Evolutionary conservation across 805 yeast species (phyloP).

Genomic region (Pichia eremophila): DNA sequence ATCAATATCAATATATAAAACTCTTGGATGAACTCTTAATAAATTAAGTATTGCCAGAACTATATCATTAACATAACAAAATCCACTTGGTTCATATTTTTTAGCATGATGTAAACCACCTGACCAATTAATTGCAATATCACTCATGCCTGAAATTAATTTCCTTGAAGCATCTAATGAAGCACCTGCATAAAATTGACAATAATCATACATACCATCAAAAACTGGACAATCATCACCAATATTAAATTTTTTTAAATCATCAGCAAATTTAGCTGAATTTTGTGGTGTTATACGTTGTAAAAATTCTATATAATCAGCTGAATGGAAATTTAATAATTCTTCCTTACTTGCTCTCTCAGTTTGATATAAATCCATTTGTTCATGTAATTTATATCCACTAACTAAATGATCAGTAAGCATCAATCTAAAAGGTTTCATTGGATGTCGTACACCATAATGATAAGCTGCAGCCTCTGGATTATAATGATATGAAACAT

Average conservation of each 20-base stretch:
- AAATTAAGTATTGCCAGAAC: conserved; percentile 81
- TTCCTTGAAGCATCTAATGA: conserved; percentile 88
- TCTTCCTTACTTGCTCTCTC: conserved; percentile 76
- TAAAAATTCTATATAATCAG: conserved; percentile 75
- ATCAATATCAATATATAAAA: conserved; percentile 87
- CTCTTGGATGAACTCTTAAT: conserved; percentile 83
- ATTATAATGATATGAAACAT: conserved; percentile 84
- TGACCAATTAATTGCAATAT: conserved; percentile 91
- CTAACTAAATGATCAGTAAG: conserved; percentile 86
- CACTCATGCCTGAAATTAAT: conserved; percentile 76
- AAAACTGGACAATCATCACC: conserved; percentile 94
- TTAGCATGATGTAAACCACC: conserved; percentile 98
- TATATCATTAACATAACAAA: conserved; percentile 91
- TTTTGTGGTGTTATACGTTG: conserved; percentile 71
- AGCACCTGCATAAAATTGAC: conserved; percentile 86
- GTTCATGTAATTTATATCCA: conserved; percentile 74
- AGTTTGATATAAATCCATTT: conserved; percentile 85
- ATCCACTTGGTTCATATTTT: conserved; percentile 88
- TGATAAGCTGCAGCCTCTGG: conserved; percentile 74
- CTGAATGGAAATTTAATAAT: conserved; percentile 72
- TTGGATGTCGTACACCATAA: conserved; percentile 93
- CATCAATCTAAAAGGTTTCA: conserved; percentile 94
- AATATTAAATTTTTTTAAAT: conserved; percentile 66
- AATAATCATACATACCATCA: conserved; percentile 90
- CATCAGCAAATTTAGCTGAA: conserved; percentile 45